Conservation (phyloP, 73 alveolate genomes). For the Paramecium pentaurelia region DNA sequence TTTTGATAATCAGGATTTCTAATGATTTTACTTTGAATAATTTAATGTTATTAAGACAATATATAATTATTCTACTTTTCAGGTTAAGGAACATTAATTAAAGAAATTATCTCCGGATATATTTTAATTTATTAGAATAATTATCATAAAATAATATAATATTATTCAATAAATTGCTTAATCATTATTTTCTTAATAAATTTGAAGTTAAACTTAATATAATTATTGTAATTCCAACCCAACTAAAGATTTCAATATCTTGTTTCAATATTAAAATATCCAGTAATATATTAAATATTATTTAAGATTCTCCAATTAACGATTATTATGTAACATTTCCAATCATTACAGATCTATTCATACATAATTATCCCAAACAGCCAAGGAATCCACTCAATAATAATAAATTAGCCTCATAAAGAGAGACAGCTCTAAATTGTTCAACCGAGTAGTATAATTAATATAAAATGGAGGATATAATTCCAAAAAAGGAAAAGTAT, state of each 20-base stretch:
- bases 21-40: neutral
- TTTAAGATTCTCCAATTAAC: neutral
- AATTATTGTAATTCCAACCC: neutral
- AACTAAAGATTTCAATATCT: neutral
- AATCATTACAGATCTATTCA: constrained; percentile 11
- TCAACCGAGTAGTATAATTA: neutral
- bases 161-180: neutral
- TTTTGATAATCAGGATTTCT: neutral
- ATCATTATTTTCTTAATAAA: neutral
- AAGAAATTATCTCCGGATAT: no score
- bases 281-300: neutral
- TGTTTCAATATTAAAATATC: neutral
- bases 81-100: no score
- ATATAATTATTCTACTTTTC: neutral
- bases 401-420: neutral
- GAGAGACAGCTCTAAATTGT: neutral
- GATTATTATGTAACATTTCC: constrained; percentile 11
- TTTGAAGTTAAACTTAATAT: neutral
- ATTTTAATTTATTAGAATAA: no score
- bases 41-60: neutral
- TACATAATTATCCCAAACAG: neutral
- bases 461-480: neutral
- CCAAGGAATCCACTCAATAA: neutral
- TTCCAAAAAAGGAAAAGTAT: constrained; percentile 11
- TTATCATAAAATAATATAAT: neutral